Evolutionary conservation across 2,329 filamentous ascomycete genomes (phyloP), one percentile per base, ranked within the genome.

Genomic region (Didymella glomerata): DNA sequence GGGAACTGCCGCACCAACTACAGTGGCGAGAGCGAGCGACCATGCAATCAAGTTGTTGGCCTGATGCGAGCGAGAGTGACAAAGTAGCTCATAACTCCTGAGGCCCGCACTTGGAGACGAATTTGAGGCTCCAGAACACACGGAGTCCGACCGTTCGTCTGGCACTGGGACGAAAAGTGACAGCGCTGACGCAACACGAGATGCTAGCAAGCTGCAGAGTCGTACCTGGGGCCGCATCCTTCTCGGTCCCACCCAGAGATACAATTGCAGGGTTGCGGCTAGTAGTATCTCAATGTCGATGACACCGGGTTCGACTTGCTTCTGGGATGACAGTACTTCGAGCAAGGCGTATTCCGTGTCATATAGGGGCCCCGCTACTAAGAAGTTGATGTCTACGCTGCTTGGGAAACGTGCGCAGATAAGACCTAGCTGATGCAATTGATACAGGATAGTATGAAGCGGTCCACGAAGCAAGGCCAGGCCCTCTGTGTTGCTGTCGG

Each of bases 341-440:
- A 42, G 40, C 40, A 42, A n/a, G 13, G 40, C 40, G 14, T 42
- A 42, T 42, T 42, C 40, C 6, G 40, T 42, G 14, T 42, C 40
- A 25, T 42, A 42, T 6, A 42, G 6, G 20, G 22, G 20, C 18
- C 40, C 40, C 1, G 40, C 22, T 42, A 42, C 40, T 4, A 25
- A 27, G 1, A 8, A 11, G 40, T 42, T 16, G 22, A 42, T 20
- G 6, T 16, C 20, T 27, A 9, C 22, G 14, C 22, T 25, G 13
- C 40, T 27, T 42, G 40, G 40, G 2, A 11, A 13, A 14, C 22
- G 40, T 1, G 40, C 40, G 22, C 22, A 42, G 40, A 42, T 7
- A 20, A 42, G 40, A n/a, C 40, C 40, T 11, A 42, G 13, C 22
- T 42, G 40, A 25, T 42, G 40, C 13, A 25, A 6, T 27, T 42